These are phyloP conservation scores for Pleurotus cornucopiae DNA, from an alignment of 768 basidiomycete genomes.

Conservation along the genomic window DNA sequence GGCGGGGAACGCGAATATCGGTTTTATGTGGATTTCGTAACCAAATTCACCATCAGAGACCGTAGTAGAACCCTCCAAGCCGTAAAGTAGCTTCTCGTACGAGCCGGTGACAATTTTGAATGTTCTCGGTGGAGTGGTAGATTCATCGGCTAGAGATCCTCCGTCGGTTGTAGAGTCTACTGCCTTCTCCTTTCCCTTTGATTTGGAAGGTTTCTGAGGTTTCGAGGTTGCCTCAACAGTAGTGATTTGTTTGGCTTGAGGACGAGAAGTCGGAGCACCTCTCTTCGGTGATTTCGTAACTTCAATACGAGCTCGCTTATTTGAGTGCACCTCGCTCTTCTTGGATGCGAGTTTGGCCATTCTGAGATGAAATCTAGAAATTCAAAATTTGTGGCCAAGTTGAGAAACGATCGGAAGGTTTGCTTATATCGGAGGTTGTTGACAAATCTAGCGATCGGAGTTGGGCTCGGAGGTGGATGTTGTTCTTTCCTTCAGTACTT, in stretches of 20 bases:
- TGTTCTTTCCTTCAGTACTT: neutral
- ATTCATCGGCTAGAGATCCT: constrained; percentile 9
- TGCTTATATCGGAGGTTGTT: too few relatives aligned
- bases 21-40: constrained; percentile 48
- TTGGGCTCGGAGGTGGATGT: neutral
- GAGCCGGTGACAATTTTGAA: constrained; percentile 92
- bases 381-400: too few relatives aligned
- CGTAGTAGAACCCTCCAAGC: constrained; percentile 63
- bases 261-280: constrained; percentile 19
- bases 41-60: constrained; percentile 25
- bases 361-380: neutral
- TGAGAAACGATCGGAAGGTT: too few relatives aligned
- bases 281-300: constrained; percentile 14
- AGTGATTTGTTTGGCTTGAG: constrained; percentile 11
- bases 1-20: constrained; percentile 95
- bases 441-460: constrained; percentile 10
- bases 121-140: constrained; percentile 39
- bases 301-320: constrained; percentile 11
- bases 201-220: constrained; percentile 10
- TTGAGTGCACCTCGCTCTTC: neutral
- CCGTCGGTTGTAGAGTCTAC: neutral
- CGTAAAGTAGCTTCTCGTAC: constrained; percentile 95
- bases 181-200: constrained; percentile 21
- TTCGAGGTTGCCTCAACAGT: constrained; percentile 12
- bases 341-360: constrained; percentile 6